These are phyloP conservation scores for Arthrobotrys conoides DNA, from an alignment of 2,329 filamentous ascomycete species.

Conservation along the genomic window DNA sequence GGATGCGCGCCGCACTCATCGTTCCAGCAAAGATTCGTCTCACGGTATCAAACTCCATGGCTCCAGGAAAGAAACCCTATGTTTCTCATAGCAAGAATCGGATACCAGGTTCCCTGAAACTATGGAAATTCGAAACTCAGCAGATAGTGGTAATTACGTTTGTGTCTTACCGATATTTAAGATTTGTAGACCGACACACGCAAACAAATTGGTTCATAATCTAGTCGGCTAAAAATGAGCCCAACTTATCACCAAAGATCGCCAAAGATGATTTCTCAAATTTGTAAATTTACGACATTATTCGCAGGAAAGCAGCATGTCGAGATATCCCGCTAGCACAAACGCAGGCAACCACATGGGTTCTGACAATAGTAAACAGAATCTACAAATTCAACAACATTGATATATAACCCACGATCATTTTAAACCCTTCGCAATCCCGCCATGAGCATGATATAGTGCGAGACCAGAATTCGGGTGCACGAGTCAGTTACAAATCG, in stretches of 20 bases:
- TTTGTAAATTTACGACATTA: not conserved
- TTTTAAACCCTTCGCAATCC: not conserved
- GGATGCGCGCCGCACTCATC: not conserved
- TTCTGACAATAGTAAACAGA: not conserved
- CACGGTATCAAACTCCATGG: not conserved
- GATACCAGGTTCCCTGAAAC: not conserved
- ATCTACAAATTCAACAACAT: not conserved
- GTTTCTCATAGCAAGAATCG: not conserved
- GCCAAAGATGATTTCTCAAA: no score
- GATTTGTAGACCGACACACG: no score
- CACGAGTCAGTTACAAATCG: not conserved
- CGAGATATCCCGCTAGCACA: not conserved
- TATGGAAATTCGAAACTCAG: no score
- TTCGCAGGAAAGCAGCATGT: not conserved
- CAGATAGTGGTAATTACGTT: no score
- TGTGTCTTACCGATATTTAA: no score
- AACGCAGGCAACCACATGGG: not conserved
- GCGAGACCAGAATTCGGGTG: not conserved
- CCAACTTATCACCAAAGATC: no score
- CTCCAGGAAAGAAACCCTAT: not conserved
- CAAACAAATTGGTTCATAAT: not conserved
- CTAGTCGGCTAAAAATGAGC: not conserved
- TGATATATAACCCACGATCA: not conserved
- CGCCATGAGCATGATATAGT: not conserved
- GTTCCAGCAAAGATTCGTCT: not conserved